Conservation (phyloP, 2,329 filamentous ascomycete genomes). For the Fusarium piperis region DNA sequence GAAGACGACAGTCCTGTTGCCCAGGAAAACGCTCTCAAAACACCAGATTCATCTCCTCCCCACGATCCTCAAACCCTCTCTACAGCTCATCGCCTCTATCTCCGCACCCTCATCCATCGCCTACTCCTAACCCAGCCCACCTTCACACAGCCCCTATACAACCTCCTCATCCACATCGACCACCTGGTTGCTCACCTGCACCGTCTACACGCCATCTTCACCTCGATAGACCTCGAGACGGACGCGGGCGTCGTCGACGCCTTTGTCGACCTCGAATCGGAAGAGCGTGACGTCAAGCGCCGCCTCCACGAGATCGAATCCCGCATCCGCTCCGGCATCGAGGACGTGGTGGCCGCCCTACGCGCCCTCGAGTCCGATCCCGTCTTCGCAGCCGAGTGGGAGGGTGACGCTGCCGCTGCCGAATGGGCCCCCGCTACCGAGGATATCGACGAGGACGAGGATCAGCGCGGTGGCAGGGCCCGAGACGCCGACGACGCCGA, state of each 20-base stretch:
- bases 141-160: conserved; percentile 73
- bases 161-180: conserved; percentile 79
- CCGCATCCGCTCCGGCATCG: conserved; percentile 73
- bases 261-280: conserved; percentile 74
- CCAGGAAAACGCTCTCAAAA: conserved; percentile 38
- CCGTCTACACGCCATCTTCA: conserved; percentile 80
- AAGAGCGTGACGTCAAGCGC: conserved; percentile 74
- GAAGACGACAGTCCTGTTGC: conserved; percentile 8
- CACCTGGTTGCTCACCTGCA: conserved; percentile 80
- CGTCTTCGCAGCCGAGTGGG: conserved; percentile 57
- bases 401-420: conserved; percentile 44
- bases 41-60: conserved; percentile 32
- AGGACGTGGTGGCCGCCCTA: conserved; percentile 69
- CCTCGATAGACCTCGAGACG: conserved; percentile 80
- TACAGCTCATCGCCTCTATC: conserved; percentile 80
- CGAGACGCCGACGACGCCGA: conserved; percentile 53
- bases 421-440: conserved; percentile 11
- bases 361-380: conserved; percentile 56
- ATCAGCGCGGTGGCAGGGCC: conserved; percentile 18
- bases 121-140: conserved; percentile 71
- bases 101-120: conserved; percentile 72
- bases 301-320: conserved; percentile 72
- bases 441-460: conserved; percentile 14
- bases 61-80: conserved; percentile 89
- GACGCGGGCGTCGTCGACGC: conserved; percentile 85